Base-by-base conservation (phyloP, 768 basidiomycete genomes). In the Chalciporus pseudorubinellus region DNA sequence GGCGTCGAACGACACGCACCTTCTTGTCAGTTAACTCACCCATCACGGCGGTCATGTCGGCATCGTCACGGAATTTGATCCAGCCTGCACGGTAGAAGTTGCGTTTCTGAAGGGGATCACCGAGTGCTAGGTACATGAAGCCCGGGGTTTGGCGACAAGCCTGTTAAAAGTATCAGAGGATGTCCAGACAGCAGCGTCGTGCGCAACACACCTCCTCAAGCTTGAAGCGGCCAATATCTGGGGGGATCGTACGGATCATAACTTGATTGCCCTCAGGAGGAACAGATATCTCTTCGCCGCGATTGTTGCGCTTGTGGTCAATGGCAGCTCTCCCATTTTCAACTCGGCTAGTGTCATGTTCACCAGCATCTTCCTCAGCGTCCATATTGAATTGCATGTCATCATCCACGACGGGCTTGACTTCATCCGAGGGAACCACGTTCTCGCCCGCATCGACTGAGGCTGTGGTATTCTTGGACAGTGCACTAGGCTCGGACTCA, bases 1-100 rank as follows among this genome's bases (percentile, higher is more conserved):
- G 31, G n/a, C 43, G 16, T 44, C 43, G 43, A 48, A 20, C 22
- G 47, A 39, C 52, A 44, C 57, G 11, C 29, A 92, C 95, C 83
- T 94, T 95, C 65, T 86, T 87, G 59, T 92, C 90, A 46, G 88
- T 80, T 41, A 98, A 60, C 59, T 89, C 85, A 34, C 74, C 61
- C 71, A 95, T 81, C 6, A 90, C 85, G 14, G 71, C 61, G 2
- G 75, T 62, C 82, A 98, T 92, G 59, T 97, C 91, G 10, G 87
- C 83, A 56, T 92, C 92, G 28, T 92, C 89, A 38, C 72, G 74
- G 66, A 95, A 97, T 56, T 83, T 84, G 52, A 97, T 75, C 94
- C 95, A 98, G 12, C 92, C 95, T 2, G 93, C 91, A 28, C 95
- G 89, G 65, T 95, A 93, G 67, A 89, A 98, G 60, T 89, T 90